These are phyloP conservation scores for Entomortierella beljakovae DNA, from an alignment of 192 early-diverging fungal genomes.

Conservation along the genomic window DNA sequence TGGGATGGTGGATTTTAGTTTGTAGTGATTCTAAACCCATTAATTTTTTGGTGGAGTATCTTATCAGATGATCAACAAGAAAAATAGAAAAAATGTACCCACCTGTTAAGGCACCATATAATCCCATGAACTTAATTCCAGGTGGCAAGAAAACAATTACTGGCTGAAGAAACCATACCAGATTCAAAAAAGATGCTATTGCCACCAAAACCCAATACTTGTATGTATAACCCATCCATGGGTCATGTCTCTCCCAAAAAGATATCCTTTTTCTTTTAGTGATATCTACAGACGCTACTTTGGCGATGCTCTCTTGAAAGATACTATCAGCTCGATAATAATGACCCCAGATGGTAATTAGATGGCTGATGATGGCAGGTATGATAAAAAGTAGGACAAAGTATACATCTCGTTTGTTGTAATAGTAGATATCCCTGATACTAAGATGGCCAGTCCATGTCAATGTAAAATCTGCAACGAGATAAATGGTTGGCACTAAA, in stretches of 20 bases:
- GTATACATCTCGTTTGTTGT: constrained; percentile 29
- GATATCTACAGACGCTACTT: not conserved
- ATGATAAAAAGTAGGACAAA: constrained; percentile 18
- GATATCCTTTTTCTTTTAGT: constrained; percentile 21
- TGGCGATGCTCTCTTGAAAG: constrained; percentile 29
- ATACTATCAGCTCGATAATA: constrained; percentile 25
- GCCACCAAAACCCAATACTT: constrained; percentile 27
- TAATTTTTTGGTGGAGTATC: not conserved
- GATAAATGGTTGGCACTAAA: not conserved
- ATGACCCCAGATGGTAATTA: constrained; percentile 52
- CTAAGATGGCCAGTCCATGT: constrained; percentile 3
- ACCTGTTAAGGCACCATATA: constrained; percentile 28
- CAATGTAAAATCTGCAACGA: constrained; percentile 20
- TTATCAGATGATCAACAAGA: not conserved
- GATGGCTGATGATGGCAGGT: constrained; percentile 26
- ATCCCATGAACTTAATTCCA: constrained; percentile 15
- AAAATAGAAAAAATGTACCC: not conserved
- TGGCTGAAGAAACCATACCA: constrained; percentile 41
- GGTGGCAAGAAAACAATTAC: constrained; percentile 24
- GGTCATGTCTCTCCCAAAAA: constrained; percentile 43
- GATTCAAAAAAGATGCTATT: constrained; percentile 15
- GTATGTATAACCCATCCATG: constrained; percentile 31
- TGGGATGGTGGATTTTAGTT: not conserved
- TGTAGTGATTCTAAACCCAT: not conserved
- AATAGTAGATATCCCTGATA: constrained; percentile 18